These are phyloP conservation scores for Rhizopogon parksii DNA, from an alignment of 1,284 basidiomycete genomes.

Conservation along the genomic window DNA sequence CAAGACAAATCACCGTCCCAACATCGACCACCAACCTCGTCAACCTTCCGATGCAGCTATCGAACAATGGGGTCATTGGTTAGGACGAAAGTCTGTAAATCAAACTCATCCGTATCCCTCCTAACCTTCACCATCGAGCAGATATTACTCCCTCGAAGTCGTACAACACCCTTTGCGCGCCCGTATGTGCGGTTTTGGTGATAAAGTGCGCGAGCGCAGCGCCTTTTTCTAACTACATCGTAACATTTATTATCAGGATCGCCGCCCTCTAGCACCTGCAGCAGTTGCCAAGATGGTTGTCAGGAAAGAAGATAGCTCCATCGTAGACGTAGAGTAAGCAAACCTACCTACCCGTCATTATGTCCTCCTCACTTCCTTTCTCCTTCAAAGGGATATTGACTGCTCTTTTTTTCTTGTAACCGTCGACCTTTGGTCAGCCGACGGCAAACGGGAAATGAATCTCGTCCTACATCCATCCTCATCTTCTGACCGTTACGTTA, in stretches of 20 bases:
- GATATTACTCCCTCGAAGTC: slow-evolving; percentile 76
- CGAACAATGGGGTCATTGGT: slow-evolving; percentile 55
- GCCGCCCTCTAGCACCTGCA: slow-evolving; percentile 82
- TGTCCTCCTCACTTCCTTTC: slow-evolving; percentile 10
- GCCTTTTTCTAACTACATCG: slow-evolving; percentile 8
- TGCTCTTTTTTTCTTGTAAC: slow-evolving; percentile 82
- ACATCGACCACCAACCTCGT: slow-evolving; percentile 30
- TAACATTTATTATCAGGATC: slow-evolving; percentile 53
- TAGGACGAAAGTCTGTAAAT: slow-evolving; percentile 46
- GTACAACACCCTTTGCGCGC: slow-evolving; percentile 84
- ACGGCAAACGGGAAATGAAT: slow-evolving; percentile 76
- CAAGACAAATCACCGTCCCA: slow-evolving; percentile 35
- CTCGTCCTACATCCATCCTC: slow-evolving; percentile 81
- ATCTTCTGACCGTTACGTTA: slow-evolving; percentile 56
- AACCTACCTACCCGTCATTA: slow-evolving; percentile 3
- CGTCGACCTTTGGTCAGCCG: slow-evolving; percentile 82
- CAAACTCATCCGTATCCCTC: background rate
- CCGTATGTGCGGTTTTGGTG: slow-evolving; percentile 91
- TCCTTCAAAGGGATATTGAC: slow-evolving; percentile 62
- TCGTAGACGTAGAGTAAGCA: slow-evolving; percentile 74
- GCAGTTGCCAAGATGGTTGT: slow-evolving; percentile 80
- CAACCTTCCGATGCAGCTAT: slow-evolving; percentile 30
- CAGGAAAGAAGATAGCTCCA: slow-evolving; percentile 54
- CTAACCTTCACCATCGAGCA: slow-evolving; percentile 25
- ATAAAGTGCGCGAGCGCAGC: slow-evolving; percentile 60